A percentile compares a stretch with the other conserved stretches of the same genome.
Evolutionary conservation across 768 basidiomycete species (phyloP).

Genomic region (Lactarius pseudohatsudake): DNA sequence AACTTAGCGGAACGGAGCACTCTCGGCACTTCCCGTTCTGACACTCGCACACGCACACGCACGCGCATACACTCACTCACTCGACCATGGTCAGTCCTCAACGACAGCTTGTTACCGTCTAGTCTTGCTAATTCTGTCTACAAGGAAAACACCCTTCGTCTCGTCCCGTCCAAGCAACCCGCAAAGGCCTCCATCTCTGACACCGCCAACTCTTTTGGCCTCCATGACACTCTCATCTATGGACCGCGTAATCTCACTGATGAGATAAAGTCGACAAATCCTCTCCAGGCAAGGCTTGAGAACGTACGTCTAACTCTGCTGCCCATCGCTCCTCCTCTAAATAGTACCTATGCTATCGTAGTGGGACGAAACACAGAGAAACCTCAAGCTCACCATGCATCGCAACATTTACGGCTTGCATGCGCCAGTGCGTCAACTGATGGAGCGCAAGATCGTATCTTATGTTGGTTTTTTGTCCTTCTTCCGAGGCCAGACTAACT

Average conservation of each 20-base stretch:
- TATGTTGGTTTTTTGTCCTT: constrained; percentile 49
- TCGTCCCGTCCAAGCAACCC: constrained; percentile 56
- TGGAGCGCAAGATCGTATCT: constrained; percentile 89
- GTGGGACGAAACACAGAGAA: constrained; percentile 96
- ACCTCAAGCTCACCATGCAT: constrained; percentile 78
- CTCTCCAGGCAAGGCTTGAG: constrained; percentile 69
- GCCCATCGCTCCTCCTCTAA: constrained; percentile 1
- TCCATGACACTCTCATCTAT: constrained; percentile 86
- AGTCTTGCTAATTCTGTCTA: constrained; percentile 3
- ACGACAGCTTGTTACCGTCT: background rate
- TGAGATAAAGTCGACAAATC: constrained; percentile 61
- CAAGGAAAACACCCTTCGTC: constrained; percentile 53
- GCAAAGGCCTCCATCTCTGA: constrained; percentile 66
- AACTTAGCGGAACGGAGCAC: background rate
- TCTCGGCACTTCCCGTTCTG: background rate
- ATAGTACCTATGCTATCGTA: constrained; percentile 34
- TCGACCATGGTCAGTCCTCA: constrained; percentile 23
- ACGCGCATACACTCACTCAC: background rate
- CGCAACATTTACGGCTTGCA: constrained; percentile 85
- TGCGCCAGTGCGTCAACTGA: constrained; percentile 83
- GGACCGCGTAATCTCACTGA: constrained; percentile 81
- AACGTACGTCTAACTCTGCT: constrained; percentile 51
- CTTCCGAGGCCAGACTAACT: background rate
- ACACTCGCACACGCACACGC: constrained; percentile 7
- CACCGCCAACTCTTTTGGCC: constrained; percentile 72